Base-by-base conservation (phyloP, 164 flowering plant species). In the Magnolia sinica region DNA sequence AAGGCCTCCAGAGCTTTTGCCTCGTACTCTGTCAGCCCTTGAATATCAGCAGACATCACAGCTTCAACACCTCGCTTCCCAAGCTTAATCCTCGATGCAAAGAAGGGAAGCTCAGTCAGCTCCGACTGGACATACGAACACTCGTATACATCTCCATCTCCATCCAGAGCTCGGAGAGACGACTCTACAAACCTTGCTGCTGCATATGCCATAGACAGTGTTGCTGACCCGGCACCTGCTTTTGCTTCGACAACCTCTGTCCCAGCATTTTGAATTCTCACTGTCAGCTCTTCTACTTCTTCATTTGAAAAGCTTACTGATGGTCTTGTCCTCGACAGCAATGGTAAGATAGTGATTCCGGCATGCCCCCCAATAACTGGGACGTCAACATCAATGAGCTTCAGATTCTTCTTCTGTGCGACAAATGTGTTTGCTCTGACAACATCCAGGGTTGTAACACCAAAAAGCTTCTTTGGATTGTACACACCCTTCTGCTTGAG, bases 401-500 rank as follows among this genome's bases (percentile, higher is more conserved):
- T 76, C 68, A 67, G 51, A 37, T 64, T 50, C 78, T 76, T 71
- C 71, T 73, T 50, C 51, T 78, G 65, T 76, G 84, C 88, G 81
- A 86, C 88, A 83, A 86, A 86, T 61, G 88, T 86, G 58, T 74
- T 74, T 49, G 76, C 76, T 37, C 76, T 64, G 13, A 74, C 76
- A 31, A 74, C 76, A 74, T 74, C 76, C n/a, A 74, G 55, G 27
- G 76, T 74, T 4, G 76, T 74, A 16, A 74, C 76, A 27, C 76
- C 87, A 50, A 86, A 68, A 29, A 84, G 79, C 63, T 78, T 82
- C 74, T 81, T 86, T 1, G 88, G 88, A 78, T 86, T 84, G 76
- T 82, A 86, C 20, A 83, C 85, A 1, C 88, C 88, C 68, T 84
- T 83, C 68, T 84, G 78, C 82, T 86, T 86, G 77, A 84, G 83